Base-by-base conservation (phyloP, 192 early-diverging fungal genomes). In the Phlyctochytrium bullatum region DNA sequence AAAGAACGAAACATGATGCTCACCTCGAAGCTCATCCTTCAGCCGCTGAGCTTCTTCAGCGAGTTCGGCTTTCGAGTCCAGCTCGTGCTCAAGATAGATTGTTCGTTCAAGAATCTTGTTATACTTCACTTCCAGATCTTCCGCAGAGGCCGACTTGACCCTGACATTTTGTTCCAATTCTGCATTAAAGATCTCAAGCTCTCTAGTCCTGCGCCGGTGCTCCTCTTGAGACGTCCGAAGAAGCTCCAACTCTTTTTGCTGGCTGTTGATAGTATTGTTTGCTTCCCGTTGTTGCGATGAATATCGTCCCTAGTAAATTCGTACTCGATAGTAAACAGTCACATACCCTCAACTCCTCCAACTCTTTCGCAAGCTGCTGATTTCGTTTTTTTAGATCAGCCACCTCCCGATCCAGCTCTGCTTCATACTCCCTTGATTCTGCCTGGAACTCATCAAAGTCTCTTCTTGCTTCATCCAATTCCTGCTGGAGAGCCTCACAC, bases 261-360 rank as follows among this genome's bases (percentile, higher is more conserved):
- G 40, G 40, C 40, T 47, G 40, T 47, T 47, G 40, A 47, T 47
- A 20, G 40, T 47, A 6, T 20, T 6, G 20, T 47, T 47, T 6
- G 10, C 20, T 47, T 47, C 40, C 40, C 10, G 20, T 47, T 47
- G 40, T 47, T 47, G 40, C 6, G 40, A 47, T 47, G 20, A 14
- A 6, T 14, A 47, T 47, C 20, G 6, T 14, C 40, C 20, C 40
- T 47, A 47, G 20, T 47, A 6, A 47, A 47, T 47, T 47, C 6
- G 40, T 14, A 47, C 40, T 14, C 6, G 40, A 6, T 47, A 20
- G 20, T 47, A 47, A 14, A 47, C 6, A 47, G 40, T 47, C 6
- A 47, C 40, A 47, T 47, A 47, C 40, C 40, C 40, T 47, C 40
- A 47, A 20, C 40, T 47, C 40, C 20, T 47, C 40, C 40, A 47